These are phyloP conservation scores for Macrophomina tecta DNA, from an alignment of 2,329 filamentous ascomycete species.

Conservation along the genomic window DNA sequence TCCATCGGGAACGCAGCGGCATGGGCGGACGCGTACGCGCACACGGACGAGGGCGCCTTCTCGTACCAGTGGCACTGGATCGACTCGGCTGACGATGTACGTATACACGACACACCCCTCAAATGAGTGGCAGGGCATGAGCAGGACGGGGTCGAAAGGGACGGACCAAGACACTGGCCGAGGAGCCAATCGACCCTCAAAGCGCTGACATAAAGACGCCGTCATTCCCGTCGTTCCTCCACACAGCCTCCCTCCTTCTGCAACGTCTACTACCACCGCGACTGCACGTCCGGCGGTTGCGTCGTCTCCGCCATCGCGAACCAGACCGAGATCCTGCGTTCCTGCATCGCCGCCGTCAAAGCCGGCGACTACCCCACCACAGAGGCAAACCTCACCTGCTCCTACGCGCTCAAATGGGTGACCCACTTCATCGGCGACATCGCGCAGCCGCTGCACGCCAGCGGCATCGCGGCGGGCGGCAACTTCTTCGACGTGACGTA, in stretches of 20 bases:
- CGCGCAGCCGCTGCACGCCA: slow-evolving; percentile 50
- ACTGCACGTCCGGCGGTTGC: slow-evolving; percentile 47
- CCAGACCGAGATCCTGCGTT: slow-evolving; percentile 46
- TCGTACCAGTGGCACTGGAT: slow-evolving; percentile 53
- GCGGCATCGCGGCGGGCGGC: slow-evolving; percentile 45
- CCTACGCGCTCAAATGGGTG: slow-evolving; percentile 51
- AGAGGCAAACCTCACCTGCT: slow-evolving; percentile 43
- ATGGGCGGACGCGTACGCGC: slow-evolving; percentile 49
- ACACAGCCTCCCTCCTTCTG: slow-evolving; percentile 40
- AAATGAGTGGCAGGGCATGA: neutral
- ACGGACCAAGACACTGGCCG: no score
- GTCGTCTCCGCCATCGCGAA: slow-evolving; percentile 51
- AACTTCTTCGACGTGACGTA: slow-evolving; percentile 48
- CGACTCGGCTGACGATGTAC: slow-evolving; percentile 41
- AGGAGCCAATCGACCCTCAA: no score
- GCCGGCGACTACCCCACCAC: slow-evolving; percentile 12
- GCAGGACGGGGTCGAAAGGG: no score
- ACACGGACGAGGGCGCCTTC: slow-evolving; percentile 47
- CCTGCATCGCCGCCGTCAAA: slow-evolving; percentile 43
- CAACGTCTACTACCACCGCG: slow-evolving; percentile 43
- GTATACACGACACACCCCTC: neutral
- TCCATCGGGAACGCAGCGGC: slow-evolving; percentile 48
- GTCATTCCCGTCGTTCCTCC: neutral
- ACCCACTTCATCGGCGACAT: slow-evolving; percentile 51
- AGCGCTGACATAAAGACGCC: neutral